Conservation (phyloP, 1,284 basidiomycete species). For the Coriolopsis trogii region DNA sequence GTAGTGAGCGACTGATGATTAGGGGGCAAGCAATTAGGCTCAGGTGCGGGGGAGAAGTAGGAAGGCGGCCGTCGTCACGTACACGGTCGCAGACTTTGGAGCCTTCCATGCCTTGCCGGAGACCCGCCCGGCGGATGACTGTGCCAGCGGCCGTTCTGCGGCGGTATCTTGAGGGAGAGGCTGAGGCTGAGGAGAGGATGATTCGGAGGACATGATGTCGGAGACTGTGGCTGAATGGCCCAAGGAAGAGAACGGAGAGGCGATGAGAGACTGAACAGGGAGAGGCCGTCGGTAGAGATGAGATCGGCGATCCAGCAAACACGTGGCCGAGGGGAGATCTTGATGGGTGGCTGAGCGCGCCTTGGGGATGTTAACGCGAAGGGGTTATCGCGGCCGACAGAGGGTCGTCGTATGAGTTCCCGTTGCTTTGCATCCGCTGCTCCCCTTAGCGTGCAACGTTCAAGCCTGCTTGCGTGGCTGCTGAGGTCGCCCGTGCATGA, state of each 20-base stretch:
- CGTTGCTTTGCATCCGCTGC: neutral
- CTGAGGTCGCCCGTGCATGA: no score
- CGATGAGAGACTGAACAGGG: neutral
- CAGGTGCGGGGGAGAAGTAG: conserved; percentile 8
- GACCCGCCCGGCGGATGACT: conserved; percentile 15
- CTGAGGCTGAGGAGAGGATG: neutral
- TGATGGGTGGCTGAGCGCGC: neutral
- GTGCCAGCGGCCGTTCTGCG: conserved; percentile 11
- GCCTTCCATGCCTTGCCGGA: conserved; percentile 26
- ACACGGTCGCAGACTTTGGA: conserved; percentile 66
- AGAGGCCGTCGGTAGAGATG: conserved; percentile 4
- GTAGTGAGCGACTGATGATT: conserved; percentile 60
- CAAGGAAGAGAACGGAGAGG: neutral
- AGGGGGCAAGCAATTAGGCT: conserved; percentile 2
- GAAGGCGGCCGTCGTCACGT: no score
- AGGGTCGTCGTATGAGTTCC: neutral
- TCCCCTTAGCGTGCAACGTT: no score
- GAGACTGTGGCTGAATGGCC: neutral
- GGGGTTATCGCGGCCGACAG: neutral
- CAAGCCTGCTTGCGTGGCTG: no score
- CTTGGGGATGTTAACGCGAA: no score
- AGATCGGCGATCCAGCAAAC: conserved; percentile 9
- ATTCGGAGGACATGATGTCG: neutral
- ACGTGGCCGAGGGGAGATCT: conserved; percentile 11
- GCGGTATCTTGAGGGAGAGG: neutral